phyloP scores from a whole-genome alignment of 129 eudicot genomes.

The Tagetes patula region DNA sequence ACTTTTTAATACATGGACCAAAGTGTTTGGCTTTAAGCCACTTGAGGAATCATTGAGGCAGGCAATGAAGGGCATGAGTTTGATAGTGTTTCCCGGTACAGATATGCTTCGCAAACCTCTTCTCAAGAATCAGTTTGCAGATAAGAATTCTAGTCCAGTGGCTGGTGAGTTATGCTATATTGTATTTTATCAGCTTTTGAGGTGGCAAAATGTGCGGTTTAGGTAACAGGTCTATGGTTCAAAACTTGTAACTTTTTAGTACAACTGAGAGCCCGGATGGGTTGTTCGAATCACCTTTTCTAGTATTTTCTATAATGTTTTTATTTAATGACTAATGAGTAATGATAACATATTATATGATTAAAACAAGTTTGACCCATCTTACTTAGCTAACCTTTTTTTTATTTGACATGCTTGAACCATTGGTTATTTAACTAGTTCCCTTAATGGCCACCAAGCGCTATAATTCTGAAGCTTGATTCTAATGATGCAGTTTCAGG shows the following conservation, averaged over 20 bases:
- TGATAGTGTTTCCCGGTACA: constrained; percentile 58
- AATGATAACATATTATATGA: too few species aligned
- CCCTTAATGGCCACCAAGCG: background rate
- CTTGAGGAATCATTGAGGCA: constrained; percentile 38
- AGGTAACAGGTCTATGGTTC: background rate
- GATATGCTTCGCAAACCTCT: constrained; percentile 62
- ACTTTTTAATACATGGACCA: constrained; percentile 55
- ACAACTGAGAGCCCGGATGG: background rate
- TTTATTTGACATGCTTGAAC: background rate
- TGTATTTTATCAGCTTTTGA: background rate
- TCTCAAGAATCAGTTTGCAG: constrained; percentile 1
- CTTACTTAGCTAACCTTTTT: background rate
- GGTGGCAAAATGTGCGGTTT: background rate
- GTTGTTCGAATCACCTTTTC: background rate
- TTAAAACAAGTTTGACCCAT: background rate
- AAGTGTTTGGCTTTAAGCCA: constrained; percentile 58
- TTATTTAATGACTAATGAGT: too few species aligned
- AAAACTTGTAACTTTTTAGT: background rate
- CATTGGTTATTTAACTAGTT: background rate
- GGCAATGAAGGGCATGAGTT: constrained; percentile 40
- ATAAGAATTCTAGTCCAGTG: constrained; percentile 25
- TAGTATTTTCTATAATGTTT: background rate
- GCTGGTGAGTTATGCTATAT: constrained; percentile 41
- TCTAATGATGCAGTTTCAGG: constrained; percentile 12
- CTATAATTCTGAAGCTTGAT: background rate